Conservation (phyloP, 257 asterid species). For the Ehretia macrophylla region DNA sequence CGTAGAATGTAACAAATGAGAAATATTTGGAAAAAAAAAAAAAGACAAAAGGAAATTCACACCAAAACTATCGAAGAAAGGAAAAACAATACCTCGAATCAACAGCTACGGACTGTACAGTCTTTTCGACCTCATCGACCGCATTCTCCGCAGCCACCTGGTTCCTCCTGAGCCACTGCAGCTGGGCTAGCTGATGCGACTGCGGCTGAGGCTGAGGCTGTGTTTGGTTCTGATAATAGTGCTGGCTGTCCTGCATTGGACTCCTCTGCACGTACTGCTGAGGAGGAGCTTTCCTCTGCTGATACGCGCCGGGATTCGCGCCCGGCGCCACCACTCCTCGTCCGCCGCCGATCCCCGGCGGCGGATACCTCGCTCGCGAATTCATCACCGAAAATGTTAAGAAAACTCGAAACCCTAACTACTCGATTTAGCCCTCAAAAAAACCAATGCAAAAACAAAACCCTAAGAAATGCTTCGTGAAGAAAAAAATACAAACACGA, state of each 20-base stretch:
- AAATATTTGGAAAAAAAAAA: background rate
- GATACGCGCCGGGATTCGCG: slow-evolving; percentile 49
- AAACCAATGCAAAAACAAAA: slow-evolving; percentile 13
- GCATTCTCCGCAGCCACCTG: slow-evolving; percentile 46
- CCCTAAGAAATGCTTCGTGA: too few relatives aligned
- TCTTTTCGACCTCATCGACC: slow-evolving; percentile 79
- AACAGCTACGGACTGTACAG: slow-evolving; percentile 73
- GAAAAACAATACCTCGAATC: slow-evolving; percentile 67
- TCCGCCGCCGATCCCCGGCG: slow-evolving; percentile 81
- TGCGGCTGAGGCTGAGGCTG: too few relatives aligned
- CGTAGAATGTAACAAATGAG: background rate
- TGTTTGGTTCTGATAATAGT: slow-evolving; percentile 40
- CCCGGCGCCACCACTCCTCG: slow-evolving; percentile 49
- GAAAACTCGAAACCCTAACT: slow-evolving; percentile 29
- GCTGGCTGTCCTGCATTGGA: slow-evolving; percentile 28
- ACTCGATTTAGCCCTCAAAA: slow-evolving; percentile 15
- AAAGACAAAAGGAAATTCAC: background rate
- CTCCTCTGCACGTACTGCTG: slow-evolving; percentile 70
- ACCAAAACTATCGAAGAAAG: background rate
- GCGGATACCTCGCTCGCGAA: slow-evolving; percentile 81
- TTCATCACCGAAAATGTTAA: slow-evolving; percentile 40
- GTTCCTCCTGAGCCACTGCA: slow-evolving; percentile 82
- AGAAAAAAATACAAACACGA: too few relatives aligned
- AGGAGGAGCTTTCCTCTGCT: slow-evolving; percentile 41
- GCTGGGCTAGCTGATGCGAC: slow-evolving; percentile 49